phyloP scores from a whole-genome alignment of 306 rosid species.

The Comarum palustre region DNA sequence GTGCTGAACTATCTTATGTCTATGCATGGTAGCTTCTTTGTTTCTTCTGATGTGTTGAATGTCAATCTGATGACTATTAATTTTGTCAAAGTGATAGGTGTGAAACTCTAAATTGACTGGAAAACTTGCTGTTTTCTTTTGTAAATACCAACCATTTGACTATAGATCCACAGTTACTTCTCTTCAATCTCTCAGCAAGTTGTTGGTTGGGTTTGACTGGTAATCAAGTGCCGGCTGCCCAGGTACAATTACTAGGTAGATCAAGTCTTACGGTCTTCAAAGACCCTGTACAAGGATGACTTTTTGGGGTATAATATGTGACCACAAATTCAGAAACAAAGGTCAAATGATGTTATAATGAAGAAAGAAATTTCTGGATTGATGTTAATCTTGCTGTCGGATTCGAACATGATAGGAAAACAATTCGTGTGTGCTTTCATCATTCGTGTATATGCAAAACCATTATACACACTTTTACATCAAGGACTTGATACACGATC shows the following conservation, averaged over 20 bases:
- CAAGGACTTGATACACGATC: not conserved
- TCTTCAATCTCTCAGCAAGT: not conserved
- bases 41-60: not conserved
- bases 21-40: not conserved
- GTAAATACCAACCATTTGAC: not conserved
- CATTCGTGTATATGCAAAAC: not conserved
- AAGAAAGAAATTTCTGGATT: not conserved
- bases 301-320: not conserved
- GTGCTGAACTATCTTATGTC: not conserved
- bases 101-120: constrained; percentile 5
- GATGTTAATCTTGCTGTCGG: not conserved
- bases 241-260: not conserved
- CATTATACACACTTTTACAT: not conserved
- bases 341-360: not conserved
- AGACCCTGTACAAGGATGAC: not conserved
- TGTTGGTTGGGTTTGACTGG: not conserved
- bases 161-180: not conserved
- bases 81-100: not conserved
- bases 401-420: not conserved
- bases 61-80: not conserved
- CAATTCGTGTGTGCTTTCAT: not conserved
- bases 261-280: not conserved
- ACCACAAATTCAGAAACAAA: not conserved
- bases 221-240: not conserved
- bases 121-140: not conserved